phyloP scores from a whole-genome alignment of 2,329 filamentous ascomycete species.

The Fusarium odoratissimum region DNA sequence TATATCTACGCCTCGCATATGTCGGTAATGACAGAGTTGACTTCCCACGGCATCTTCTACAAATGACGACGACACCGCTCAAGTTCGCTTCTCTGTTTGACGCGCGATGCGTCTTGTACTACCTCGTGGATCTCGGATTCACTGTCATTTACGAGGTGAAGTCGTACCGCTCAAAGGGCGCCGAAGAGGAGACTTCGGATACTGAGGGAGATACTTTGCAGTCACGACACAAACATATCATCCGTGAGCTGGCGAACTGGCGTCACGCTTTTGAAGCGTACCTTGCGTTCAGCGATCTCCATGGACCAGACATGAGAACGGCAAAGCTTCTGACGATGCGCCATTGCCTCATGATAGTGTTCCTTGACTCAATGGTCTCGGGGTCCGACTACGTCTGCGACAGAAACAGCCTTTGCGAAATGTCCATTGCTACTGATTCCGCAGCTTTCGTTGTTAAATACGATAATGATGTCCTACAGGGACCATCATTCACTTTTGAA shows the following conservation, averaged over 20 bases:
- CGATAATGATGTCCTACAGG: neutral
- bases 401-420: neutral
- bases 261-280: neutral
- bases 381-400: neutral
- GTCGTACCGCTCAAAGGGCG: neutral
- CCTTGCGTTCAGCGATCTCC: neutral
- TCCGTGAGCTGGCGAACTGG: neutral
- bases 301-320: neutral
- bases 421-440: neutral
- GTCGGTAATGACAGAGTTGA: neutral
- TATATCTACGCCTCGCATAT: neutral
- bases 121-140: neutral
- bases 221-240: neutral
- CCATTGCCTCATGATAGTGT: neutral
- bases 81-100: neutral
- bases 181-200: fast-evolving
- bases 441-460: neutral
- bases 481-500: neutral
- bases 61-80: neutral
- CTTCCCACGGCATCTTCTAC: neutral
- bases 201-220: neutral
- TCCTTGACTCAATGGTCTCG: neutral
- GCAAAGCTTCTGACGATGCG: neutral
- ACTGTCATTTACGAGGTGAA: neutral
- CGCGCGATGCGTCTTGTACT: neutral